phyloP scores from a whole-genome alignment of 352 stramenopile genomes.

The Phytophthora fragariaefolia region DNA sequence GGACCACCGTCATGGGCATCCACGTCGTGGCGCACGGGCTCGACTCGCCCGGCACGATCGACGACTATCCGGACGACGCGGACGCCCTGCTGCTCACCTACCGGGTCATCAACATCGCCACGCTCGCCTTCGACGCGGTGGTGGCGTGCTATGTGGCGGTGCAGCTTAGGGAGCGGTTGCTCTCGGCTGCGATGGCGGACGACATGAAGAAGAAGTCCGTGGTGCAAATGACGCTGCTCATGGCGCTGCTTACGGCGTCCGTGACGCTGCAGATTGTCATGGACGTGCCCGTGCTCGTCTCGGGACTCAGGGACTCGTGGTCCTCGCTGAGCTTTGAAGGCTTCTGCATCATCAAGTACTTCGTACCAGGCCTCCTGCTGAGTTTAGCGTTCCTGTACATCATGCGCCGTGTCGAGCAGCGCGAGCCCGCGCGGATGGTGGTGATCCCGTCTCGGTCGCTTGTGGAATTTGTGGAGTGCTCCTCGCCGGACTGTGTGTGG shows the following conservation, averaged over 20 bases:
- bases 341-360: constrained; percentile 64
- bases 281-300: constrained; percentile 52
- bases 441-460: constrained; percentile 57
- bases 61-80: constrained; percentile 28
- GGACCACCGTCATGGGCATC: constrained; percentile 42
- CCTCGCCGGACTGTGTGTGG: constrained; percentile 71
- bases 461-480: constrained; percentile 79
- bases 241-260: constrained; percentile 48
- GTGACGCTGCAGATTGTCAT: constrained; percentile 60
- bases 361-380: constrained; percentile 56
- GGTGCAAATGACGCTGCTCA: constrained; percentile 72
- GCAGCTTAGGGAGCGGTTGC: constrained; percentile 52
- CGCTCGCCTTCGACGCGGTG: constrained; percentile 50
- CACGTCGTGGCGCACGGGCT: constrained; percentile 39
- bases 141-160: constrained; percentile 52
- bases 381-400: constrained; percentile 74
- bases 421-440: constrained; percentile 55
- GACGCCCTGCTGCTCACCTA: constrained; percentile 41
- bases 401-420: constrained; percentile 76
- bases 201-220: constrained; percentile 82
- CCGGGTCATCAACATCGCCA: constrained; percentile 53
- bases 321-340: constrained; percentile 38
- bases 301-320: constrained; percentile 34
- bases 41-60: constrained; percentile 26
- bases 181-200: constrained; percentile 70